Conservation (phyloP, 2,329 filamentous ascomycete species). For the Hymenoscyphus linearis region DNA sequence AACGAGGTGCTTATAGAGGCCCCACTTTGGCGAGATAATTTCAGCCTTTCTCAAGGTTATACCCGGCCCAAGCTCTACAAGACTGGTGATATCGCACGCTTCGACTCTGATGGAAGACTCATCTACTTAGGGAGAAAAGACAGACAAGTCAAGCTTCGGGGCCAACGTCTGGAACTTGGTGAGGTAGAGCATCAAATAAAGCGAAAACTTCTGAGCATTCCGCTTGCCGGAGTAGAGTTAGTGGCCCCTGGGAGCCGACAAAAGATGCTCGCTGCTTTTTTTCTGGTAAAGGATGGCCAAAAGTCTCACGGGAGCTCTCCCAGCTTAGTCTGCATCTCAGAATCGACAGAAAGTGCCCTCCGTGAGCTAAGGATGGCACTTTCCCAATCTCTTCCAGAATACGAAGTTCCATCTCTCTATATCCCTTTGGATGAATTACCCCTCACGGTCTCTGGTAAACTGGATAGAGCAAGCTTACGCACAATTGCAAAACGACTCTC, state of each 20-base stretch:
- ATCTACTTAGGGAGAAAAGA: constrained; percentile 85
- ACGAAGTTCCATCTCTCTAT: constrained; percentile 28
- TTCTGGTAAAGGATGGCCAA: too few species aligned
- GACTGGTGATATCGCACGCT: constrained; percentile 80
- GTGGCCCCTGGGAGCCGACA: not conserved
- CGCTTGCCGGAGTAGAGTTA: not conserved
- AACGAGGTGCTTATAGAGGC: too few species aligned
- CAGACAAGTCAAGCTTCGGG: constrained; percentile 86
- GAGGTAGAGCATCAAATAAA: constrained; percentile 54
- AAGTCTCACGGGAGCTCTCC: too few species aligned
- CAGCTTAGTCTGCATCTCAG: too few species aligned
- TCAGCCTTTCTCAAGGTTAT: not conserved
- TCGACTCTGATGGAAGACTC: constrained; percentile 75
- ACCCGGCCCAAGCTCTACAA: constrained; percentile 55
- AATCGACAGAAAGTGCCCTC: too few species aligned
- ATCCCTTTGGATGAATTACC: constrained; percentile 30
- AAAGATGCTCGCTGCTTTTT: too few species aligned
- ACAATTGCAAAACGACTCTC: constrained; percentile 5
- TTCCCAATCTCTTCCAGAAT: too few species aligned
- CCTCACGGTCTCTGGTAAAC: constrained; percentile 30
- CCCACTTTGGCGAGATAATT: not conserved
- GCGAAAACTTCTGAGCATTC: not conserved
- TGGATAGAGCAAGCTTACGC: constrained; percentile 32
- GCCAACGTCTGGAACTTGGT: constrained; percentile 80
- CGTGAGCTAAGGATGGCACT: too few species aligned